Evolutionary conservation across 768 basidiomycete genomes (phyloP).

Genomic region (Russula brevipes): DNA sequence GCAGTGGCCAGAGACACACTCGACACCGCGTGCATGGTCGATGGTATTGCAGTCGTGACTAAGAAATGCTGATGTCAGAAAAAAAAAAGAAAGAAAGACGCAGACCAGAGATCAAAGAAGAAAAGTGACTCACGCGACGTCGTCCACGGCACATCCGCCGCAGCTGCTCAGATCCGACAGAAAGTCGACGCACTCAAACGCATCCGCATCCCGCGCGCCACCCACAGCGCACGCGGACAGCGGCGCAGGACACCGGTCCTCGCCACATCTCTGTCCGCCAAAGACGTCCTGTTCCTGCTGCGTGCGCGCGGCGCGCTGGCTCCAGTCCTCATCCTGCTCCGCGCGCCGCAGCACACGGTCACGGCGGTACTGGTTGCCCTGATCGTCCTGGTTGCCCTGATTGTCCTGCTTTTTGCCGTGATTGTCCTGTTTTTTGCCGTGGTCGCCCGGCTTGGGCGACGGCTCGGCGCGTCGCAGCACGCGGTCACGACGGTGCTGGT

Average conservation of each 20-base stretch:
- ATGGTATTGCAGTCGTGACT: constrained; percentile 32
- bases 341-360: neutral
- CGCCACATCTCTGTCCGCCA: neutral
- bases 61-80: neutral
- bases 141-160: constrained; percentile 31
- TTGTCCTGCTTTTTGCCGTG: neutral
- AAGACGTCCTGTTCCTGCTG: neutral
- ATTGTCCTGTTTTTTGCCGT: neutral
- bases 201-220: constrained; percentile 18
- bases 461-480: neutral
- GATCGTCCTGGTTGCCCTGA: too few species aligned
- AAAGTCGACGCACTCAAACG: constrained; percentile 33
- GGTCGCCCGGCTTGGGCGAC: neutral
- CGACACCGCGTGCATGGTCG: constrained; percentile 27
- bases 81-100: neutral
- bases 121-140: constrained; percentile 25
- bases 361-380: neutral
- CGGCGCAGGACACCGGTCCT: constrained; percentile 8
- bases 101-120: too few species aligned
- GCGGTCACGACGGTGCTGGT: neutral
- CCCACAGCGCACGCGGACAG: constrained; percentile 14
- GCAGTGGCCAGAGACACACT: constrained; percentile 30
- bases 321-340: too few species aligned
- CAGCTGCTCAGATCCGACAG: constrained; percentile 30
- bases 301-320: neutral